Evolutionary conservation across 2,329 filamentous ascomycete species (phyloP).

Genomic region (Trichoderma endophyticum): DNA sequence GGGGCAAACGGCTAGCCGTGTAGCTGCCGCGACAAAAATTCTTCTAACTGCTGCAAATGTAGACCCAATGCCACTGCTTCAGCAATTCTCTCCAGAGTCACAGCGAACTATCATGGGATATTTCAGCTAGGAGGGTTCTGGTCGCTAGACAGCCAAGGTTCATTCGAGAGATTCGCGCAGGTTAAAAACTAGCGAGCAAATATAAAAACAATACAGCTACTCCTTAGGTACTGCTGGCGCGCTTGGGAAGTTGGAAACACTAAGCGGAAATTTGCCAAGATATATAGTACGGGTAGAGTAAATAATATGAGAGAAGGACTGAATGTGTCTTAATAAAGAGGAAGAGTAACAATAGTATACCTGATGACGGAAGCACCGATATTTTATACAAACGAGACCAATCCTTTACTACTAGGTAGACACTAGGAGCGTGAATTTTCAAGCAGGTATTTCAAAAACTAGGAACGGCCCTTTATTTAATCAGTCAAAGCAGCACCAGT

Average conservation of each 20-base stretch:
- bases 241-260: conserved; percentile 4
- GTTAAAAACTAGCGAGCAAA: conserved; percentile 1
- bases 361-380: not conserved
- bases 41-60: conserved; percentile 71
- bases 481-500: not conserved
- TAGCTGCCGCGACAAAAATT: conserved; percentile 73
- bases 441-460: not conserved
- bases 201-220: not conserved
- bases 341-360: not conserved
- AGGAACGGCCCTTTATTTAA: not conserved
- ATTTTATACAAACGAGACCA: not conserved
- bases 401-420: not conserved
- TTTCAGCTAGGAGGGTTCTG: conserved; percentile 59
- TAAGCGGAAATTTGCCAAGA: not conserved
- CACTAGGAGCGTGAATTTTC: not conserved
- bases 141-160: not conserved
- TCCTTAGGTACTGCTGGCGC: not conserved
- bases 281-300: not conserved
- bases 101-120: conserved; percentile 76
- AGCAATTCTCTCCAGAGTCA: conserved; percentile 72
- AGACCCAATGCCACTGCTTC: conserved; percentile 72
- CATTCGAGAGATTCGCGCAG: not conserved
- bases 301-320: not conserved
- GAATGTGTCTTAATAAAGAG: not conserved
- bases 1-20: conserved; percentile 73